A percentile compares a stretch with the other conserved stretches of the same genome.
Evolutionary conservation across 1,284 basidiomycete genomes (phyloP).

Genomic region (Trichosporon ovoides): DNA sequence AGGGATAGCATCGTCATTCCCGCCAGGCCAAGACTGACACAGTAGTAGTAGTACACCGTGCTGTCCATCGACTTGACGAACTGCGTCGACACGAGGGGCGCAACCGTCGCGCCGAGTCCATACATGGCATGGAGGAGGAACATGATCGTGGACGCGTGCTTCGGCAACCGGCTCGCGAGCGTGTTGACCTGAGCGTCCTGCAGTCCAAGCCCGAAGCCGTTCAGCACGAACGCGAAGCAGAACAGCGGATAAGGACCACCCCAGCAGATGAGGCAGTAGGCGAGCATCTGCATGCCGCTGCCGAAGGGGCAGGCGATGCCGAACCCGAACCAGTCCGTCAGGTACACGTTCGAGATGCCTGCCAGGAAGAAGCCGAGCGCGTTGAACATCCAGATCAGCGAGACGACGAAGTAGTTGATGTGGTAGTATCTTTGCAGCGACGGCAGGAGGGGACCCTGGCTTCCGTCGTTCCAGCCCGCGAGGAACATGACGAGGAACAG

Average conservation of each 20-base stretch:
- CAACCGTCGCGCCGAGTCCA: conserved; percentile 61
- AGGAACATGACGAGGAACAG: conserved; percentile 46
- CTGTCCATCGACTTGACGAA: conserved; percentile 54
- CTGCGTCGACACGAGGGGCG: conserved; percentile 64
- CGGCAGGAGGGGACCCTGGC: conserved; percentile 60
- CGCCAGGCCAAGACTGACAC: conserved; percentile 58
- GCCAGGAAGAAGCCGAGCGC: conserved; percentile 56
- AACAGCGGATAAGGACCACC: conserved; percentile 65
- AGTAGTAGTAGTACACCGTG: conserved; percentile 59
- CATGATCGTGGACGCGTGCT: conserved; percentile 53
- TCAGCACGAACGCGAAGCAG: conserved; percentile 57
- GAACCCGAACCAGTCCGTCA: conserved; percentile 56
- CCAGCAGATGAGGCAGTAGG: conserved; percentile 56
- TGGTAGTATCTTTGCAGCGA: conserved; percentile 55
- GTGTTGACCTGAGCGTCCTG: conserved; percentile 50
- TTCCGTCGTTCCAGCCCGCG: conserved; percentile 60
- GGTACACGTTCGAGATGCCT: conserved; percentile 53
- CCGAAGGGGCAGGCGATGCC: conserved; percentile 51
- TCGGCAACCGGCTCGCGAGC: conserved; percentile 30
- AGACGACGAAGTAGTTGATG: conserved; percentile 50
- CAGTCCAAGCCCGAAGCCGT: conserved; percentile 59
- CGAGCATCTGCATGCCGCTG: conserved; percentile 47
- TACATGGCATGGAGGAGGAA: conserved; percentile 60
- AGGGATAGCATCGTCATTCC: conserved; percentile 53
- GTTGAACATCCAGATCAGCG: conserved; percentile 57